These are phyloP conservation scores for Stenogyne calaminthoides DNA, from an alignment of 305 asterid species.

Conservation along the genomic window DNA sequence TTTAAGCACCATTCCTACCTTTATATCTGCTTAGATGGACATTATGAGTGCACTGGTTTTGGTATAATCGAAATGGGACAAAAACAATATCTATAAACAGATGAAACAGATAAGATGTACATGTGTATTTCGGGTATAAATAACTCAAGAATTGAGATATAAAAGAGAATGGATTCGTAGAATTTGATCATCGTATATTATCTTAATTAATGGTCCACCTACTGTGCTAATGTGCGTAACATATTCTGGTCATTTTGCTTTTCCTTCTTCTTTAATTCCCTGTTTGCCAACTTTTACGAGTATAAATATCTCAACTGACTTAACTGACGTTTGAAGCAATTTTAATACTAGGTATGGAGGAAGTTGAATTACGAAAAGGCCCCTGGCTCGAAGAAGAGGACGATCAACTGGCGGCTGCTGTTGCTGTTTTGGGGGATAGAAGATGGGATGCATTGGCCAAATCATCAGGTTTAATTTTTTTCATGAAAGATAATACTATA, in stretches of 20 bases:
- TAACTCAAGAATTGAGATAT: background rate
- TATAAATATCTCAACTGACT: conserved; percentile 34
- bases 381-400: conserved; percentile 83
- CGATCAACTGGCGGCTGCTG: conserved; percentile 42
- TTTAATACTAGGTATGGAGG: conserved; percentile 35
- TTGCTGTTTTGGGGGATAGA: conserved; percentile 58
- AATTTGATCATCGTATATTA: conserved; percentile 16
- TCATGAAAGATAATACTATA: background rate
- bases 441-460: conserved; percentile 83
- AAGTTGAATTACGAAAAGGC: conserved; percentile 54
- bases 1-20: conserved; percentile 17
- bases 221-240: conserved; percentile 43
- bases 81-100: conserved; percentile 13
- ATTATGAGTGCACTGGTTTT: conserved; percentile 24
- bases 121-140: background rate
- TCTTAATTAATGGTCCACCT: conserved; percentile 40
- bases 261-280: background rate
- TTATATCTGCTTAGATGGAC: conserved; percentile 15
- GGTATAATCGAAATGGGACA: conserved; percentile 37
- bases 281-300: conserved; percentile 37
- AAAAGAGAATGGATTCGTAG: conserved; percentile 36
- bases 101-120: conserved; percentile 3
- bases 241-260: conserved; percentile 35
- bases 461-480: conserved; percentile 56
- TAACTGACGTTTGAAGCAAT: conserved; percentile 2